Evolutionary conservation across 2,329 filamentous ascomycete genomes (phyloP), one percentile per base, ranked within the genome.

Genomic region (Monilinia laxa): DNA sequence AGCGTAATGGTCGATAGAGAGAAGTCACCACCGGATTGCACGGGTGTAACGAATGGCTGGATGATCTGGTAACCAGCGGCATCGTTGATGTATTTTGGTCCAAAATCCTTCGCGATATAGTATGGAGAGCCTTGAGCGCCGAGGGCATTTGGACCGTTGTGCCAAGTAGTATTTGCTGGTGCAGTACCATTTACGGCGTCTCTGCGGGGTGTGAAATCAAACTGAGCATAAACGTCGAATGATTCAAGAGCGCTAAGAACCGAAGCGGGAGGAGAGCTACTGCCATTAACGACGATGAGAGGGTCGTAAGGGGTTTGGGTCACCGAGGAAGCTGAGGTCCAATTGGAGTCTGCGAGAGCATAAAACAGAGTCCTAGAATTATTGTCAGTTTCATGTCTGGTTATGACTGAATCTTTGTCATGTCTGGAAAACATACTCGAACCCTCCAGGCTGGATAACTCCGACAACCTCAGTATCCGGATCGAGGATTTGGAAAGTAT

Each of bases 401-500:
- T 42, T 71, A 25, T 31, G 20, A 54, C 3, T 54, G 11, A 5
- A 62, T 12, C 11, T 28, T 28, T 53, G 16, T 53, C 23, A 62
- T 40, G 49, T 28, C 11, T 54, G 60, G 53, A 38, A 55, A 12
- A 74, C 72, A 56, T 75, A 78, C 75, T 83, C 81, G 62, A 83
- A 82, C n/a, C 80, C 81, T 42, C 81, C 80, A 3, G 81, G 81
- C 10, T 76, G 74, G 56, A 83, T 79, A 0, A 81, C 76, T 2
- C 81, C 81, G 1, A 79, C 76, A 72, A 83, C 77, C 69, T 82
- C 78, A 5, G 80, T 81, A 69, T 82, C 79, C 0, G 80, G 80
- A 64, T 83, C 81, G 16, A 81, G 70, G 20, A 82, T 75, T 70
- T 81, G 80, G 74, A 82, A 83, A 3, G 80, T 81, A 68, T 83